Conservation (phyloP, 78 protist species). For the Emiliania huxleyi region DNA sequence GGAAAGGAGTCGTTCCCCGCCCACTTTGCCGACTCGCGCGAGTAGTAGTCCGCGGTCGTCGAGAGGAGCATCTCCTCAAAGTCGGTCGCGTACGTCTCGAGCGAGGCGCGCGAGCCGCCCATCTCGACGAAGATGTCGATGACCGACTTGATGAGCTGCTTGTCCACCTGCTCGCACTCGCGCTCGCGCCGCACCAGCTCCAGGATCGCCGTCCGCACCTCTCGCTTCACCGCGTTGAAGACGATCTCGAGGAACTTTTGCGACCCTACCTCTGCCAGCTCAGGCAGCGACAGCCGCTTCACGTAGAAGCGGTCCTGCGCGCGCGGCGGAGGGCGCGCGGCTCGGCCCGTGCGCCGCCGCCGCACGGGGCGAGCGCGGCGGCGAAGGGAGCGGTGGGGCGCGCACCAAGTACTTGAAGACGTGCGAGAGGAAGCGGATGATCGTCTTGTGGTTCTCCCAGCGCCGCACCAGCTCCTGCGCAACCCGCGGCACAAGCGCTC, state of each 20-base stretch:
- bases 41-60: background rate
- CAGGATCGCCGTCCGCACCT: slow-evolving; percentile 34
- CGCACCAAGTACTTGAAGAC: slow-evolving; percentile 42
- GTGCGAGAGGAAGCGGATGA: slow-evolving; percentile 31
- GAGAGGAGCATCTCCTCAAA: slow-evolving; percentile 3
- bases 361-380: no score
- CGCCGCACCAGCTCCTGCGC: slow-evolving; percentile 42
- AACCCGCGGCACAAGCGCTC: background rate
- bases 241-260: slow-evolving; percentile 29
- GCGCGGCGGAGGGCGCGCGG: no score
- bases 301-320: slow-evolving; percentile 52
- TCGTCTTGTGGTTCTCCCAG: slow-evolving; percentile 53
- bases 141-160: slow-evolving; percentile 19
- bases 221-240: slow-evolving; percentile 40
- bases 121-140: slow-evolving; percentile 40
- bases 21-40: slow-evolving; percentile 10
- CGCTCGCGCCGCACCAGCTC: slow-evolving; percentile 42
- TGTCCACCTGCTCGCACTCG: slow-evolving; percentile 38
- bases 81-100: background rate
- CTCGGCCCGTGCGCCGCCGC: no score
- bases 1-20: slow-evolving; percentile 27
- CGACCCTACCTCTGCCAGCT: slow-evolving; percentile 17
- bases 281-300: slow-evolving; percentile 13
- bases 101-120: background rate
- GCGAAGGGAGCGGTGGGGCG: background rate